Conservation (phyloP, 78 protist genomes). For the Polysphondylium violaceum region DNA sequence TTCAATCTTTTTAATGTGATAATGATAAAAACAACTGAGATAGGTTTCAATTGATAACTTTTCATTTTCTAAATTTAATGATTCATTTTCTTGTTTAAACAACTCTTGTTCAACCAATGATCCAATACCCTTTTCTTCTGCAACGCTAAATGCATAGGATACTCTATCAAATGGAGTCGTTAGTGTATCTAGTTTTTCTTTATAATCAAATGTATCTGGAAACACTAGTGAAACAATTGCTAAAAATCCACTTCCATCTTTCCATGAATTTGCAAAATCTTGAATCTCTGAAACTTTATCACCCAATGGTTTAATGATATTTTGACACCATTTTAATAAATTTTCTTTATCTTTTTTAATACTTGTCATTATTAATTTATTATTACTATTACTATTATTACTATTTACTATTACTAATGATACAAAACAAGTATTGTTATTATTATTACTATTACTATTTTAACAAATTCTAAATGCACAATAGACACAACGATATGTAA, state of each 20-base stretch:
- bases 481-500: no score
- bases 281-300: conserved; percentile 8
- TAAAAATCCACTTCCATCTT: conserved; percentile 59
- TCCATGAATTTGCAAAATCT: conserved; percentile 70
- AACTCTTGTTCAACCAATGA: conserved; percentile 9
- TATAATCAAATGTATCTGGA: conserved; percentile 31
- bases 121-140: conserved; percentile 63
- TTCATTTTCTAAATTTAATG: conserved; percentile 5
- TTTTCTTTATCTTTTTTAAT: conserved; percentile 51
- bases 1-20: conserved; percentile 28
- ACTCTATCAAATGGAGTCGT: background rate
- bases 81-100: background rate
- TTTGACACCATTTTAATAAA: conserved; percentile 67
- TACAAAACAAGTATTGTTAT: background rate
- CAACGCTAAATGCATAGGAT: conserved; percentile 8
- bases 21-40: conserved; percentile 59
- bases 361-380: background rate
- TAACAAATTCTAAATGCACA: no score
- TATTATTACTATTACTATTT: no score
- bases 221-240: conserved; percentile 10
- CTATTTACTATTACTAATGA: background rate
- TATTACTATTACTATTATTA: background rate
- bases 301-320: background rate
- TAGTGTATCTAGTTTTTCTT: background rate
- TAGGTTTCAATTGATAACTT: conserved; percentile 60